phyloP scores from a whole-genome alignment of 805 yeast species.

The Lipomyces yamadae region DNA sequence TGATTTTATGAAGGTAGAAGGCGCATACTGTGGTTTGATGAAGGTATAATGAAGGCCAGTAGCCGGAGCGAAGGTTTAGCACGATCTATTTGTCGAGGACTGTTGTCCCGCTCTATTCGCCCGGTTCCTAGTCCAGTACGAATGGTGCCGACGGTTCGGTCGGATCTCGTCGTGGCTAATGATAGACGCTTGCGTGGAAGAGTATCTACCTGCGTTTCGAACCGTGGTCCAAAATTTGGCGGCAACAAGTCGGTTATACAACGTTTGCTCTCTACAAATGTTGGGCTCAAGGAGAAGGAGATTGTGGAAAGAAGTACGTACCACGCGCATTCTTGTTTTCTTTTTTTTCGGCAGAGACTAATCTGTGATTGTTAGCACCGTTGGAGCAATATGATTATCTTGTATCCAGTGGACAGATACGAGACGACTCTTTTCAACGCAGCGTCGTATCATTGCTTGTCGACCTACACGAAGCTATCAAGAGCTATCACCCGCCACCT shows the following conservation, averaged over 20 bases:
- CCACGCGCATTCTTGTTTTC: background rate
- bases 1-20: background rate
- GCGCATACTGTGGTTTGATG: background rate
- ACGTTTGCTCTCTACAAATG: background rate
- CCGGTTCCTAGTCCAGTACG: background rate
- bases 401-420: slow-evolving; percentile 43
- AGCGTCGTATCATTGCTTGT: slow-evolving; percentile 68
- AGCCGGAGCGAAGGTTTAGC: background rate
- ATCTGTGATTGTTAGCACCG: slow-evolving; percentile 13
- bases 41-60: background rate
- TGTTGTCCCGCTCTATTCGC: background rate
- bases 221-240: background rate
- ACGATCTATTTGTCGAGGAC: background rate
- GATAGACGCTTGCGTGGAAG: background rate
- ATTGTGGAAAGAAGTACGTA: background rate
- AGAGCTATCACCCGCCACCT: slow-evolving; percentile 64
- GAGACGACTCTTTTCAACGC: slow-evolving; percentile 82
- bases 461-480: slow-evolving; percentile 59
- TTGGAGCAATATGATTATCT: slow-evolving; percentile 30
- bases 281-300: background rate
- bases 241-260: background rate
- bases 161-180: background rate
- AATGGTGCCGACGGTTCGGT: background rate
- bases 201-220: background rate
- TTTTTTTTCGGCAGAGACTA: background rate